Conservation (phyloP, 192 early-diverging fungal genomes). For the Coemansia sp. region DNA sequence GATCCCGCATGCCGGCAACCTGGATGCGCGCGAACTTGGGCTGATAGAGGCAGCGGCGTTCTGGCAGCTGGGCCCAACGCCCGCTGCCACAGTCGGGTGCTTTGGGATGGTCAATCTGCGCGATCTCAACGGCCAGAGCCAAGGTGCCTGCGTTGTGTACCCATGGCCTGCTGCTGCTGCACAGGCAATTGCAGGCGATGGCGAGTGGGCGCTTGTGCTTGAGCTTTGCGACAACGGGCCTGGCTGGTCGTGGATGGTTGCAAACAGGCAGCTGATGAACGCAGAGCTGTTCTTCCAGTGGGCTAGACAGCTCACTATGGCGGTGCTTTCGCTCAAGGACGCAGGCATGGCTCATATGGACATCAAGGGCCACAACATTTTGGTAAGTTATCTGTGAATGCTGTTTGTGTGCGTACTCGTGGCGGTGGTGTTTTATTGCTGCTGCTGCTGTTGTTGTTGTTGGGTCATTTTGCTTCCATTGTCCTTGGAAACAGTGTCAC, state of each 20-base stretch:
- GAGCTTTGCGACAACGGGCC: slow-evolving; percentile 60
- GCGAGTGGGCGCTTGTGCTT: slow-evolving; percentile 56
- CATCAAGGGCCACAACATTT: slow-evolving; percentile 64
- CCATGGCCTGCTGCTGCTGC: slow-evolving; percentile 33
- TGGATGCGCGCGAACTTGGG: slow-evolving; percentile 50
- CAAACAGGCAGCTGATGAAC: slow-evolving; percentile 39
- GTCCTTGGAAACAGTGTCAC: no score
- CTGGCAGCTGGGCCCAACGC: slow-evolving; percentile 32
- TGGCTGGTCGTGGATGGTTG: slow-evolving; percentile 61
- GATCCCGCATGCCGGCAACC: slow-evolving; percentile 43
- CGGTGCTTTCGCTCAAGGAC: slow-evolving; percentile 55
- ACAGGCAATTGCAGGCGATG: slow-evolving; percentile 24
- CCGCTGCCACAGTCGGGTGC: slow-evolving; percentile 35
- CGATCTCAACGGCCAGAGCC: slow-evolving; percentile 7
- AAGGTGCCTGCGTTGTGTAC: slow-evolving; percentile 18
- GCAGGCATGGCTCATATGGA: slow-evolving; percentile 61
- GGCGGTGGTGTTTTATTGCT: background rate
- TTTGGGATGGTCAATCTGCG: slow-evolving; percentile 42
- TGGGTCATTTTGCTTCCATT: no score
- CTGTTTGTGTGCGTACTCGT: background rate
- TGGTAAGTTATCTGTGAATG: slow-evolving; percentile 32
- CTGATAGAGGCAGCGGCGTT: slow-evolving; percentile 51
- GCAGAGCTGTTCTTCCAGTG: slow-evolving; percentile 58
- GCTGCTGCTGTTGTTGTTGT: background rate
- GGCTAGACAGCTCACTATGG: slow-evolving; percentile 58